A percentile compares a stretch with the other conserved stretches of the same genome.
Conservation (phyloP, 352 stramenopile genomes). For the Phytophthora citricola region DNA sequence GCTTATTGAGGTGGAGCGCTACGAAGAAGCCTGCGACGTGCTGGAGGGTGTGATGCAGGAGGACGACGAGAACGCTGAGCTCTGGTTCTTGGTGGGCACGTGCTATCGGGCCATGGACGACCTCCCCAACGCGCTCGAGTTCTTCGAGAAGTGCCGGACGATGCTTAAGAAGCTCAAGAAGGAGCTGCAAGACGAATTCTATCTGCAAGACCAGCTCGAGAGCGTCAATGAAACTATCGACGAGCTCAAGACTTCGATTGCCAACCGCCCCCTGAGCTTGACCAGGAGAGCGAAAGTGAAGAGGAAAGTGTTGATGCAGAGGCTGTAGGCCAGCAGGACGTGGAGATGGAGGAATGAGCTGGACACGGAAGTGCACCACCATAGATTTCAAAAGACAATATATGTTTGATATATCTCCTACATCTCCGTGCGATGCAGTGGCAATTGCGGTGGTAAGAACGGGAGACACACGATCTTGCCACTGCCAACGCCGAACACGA, state of each 20-base stretch:
- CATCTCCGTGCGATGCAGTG: conserved; percentile 25
- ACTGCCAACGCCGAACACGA: conserved; percentile 69
- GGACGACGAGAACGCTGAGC: conserved; percentile 90
- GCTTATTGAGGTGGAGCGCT: conserved; percentile 88
- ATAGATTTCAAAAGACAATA: conserved; percentile 63
- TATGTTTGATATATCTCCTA: conserved; percentile 49
- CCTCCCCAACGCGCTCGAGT: conserved; percentile 81
- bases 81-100: conserved; percentile 90
- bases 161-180: conserved; percentile 88
- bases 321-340: conserved; percentile 60
- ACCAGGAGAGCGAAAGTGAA: conserved; percentile 61
- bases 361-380: conserved; percentile 19
- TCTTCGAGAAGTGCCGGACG: conserved; percentile 80
- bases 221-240: conserved; percentile 72
- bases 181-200: conserved; percentile 72
- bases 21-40: conserved; percentile 82
- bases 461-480: conserved; percentile 64
- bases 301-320: conserved; percentile 37
- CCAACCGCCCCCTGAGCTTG: conserved; percentile 61
- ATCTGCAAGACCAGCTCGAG: conserved; percentile 82
- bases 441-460: conserved; percentile 36
- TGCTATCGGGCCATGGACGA: conserved; percentile 90
- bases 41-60: conserved; percentile 90
- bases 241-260: conserved; percentile 62
- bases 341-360: conserved; percentile 84